These are phyloP conservation scores for Botrytis deweyae DNA, from an alignment of 2,329 filamentous ascomycete species.

Conservation along the genomic window DNA sequence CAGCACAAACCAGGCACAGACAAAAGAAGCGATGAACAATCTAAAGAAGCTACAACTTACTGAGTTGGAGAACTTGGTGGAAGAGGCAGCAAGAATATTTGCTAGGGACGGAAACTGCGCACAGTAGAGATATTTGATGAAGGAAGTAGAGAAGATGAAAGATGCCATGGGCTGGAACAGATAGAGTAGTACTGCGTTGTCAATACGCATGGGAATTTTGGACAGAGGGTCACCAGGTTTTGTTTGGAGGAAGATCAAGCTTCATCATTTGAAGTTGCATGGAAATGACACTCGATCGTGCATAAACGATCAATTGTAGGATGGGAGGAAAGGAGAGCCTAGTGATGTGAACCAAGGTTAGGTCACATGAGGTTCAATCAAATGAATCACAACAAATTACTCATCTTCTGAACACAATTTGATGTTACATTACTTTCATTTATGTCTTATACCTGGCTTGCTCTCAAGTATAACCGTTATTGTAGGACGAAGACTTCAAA, in stretches of 20 bases:
- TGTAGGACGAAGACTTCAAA: neutral
- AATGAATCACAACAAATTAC: neutral
- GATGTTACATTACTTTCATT: neutral
- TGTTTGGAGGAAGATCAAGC: neutral
- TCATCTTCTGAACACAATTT: neutral
- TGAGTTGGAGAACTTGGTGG: neutral
- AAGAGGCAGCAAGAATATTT: neutral
- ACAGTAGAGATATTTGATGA: neutral
- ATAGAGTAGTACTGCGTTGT: neutral
- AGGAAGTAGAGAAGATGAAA: conserved; percentile 3
- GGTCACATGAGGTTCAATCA: neutral
- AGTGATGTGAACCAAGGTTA: neutral
- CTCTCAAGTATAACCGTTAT: neutral
- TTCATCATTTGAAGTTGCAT: neutral
- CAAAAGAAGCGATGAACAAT: neutral
- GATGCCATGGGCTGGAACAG: neutral
- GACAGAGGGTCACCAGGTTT: neutral
- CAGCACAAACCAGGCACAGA: neutral
- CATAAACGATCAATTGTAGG: neutral
- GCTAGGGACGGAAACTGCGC: neutral
- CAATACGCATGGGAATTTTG: neutral
- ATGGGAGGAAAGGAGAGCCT: neutral
- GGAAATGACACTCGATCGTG: neutral
- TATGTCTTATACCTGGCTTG: neutral
- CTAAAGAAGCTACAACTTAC: neutral